Evolutionary conservation across 805 yeast genomes (phyloP).

Genomic region (Yarrowia sp.): DNA sequence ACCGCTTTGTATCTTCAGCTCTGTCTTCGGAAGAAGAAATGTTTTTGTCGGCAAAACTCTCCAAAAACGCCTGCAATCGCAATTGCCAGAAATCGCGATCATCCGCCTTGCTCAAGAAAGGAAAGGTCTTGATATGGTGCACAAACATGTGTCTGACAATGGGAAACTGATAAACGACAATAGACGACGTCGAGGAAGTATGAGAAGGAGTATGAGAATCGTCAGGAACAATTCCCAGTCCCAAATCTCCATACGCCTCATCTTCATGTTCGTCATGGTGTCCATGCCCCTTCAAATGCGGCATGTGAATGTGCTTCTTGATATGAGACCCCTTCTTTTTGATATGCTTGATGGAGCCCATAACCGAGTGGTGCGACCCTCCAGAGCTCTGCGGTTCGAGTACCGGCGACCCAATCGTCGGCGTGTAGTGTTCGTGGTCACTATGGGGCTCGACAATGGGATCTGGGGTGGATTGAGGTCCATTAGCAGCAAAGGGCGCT

Average conservation of each 20-base stretch:
- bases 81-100: conserved; percentile 72
- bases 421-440: conserved; percentile 1
- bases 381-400: conserved; percentile 15
- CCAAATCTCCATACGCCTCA: neutral
- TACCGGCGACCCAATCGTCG: neutral
- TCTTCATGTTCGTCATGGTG: neutral
- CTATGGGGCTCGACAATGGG: neutral
- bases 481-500: conserved; percentile 55
- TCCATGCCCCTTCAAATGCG: neutral
- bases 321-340: neutral
- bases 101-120: conserved; percentile 57
- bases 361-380: neutral
- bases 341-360: neutral
- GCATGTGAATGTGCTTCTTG: conserved; percentile 10
- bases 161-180: conserved; percentile 51
- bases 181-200: neutral
- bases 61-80: conserved; percentile 78
- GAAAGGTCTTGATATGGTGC: conserved; percentile 65
- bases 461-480: neutral
- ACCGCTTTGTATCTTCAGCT: conserved; percentile 68
- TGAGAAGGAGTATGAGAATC: neutral
- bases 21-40: conserved; percentile 75
- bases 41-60: conserved; percentile 68
- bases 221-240: neutral
- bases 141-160: conserved; percentile 63